Evolutionary conservation across 2,329 filamentous ascomycete species (phyloP).

Genomic region (Aspergillus unguis): DNA sequence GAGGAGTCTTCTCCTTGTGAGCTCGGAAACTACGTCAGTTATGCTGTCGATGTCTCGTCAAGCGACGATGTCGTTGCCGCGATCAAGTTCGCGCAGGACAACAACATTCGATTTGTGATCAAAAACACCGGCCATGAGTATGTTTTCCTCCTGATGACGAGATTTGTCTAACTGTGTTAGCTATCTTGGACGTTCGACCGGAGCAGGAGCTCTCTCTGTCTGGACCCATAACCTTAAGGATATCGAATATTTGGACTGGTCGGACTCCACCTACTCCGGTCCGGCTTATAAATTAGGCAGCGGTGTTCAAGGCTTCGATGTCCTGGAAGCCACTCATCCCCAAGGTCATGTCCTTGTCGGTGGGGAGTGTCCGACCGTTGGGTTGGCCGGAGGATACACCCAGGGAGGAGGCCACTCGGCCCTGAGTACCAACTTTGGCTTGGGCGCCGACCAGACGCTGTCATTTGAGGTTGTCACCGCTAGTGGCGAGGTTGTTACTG

Average conservation of each 20-base stretch:
- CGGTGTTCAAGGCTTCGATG: conserved; percentile 51
- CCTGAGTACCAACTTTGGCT: conserved; percentile 53
- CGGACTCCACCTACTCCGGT: conserved; percentile 46
- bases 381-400: conserved; percentile 58
- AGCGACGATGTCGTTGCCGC: conserved; percentile 27
- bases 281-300: conserved; percentile 53
- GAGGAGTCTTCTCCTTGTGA: conserved; percentile 22
- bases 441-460: conserved; percentile 59
- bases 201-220: conserved; percentile 48
- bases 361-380: conserved; percentile 56
- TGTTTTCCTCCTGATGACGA: conserved; percentile 6
- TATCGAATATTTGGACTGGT: conserved; percentile 35
- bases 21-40: conserved; percentile 31
- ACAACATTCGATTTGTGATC: conserved; percentile 52
- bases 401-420: conserved; percentile 60
- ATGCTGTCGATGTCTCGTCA: conserved; percentile 35
- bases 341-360: conserved; percentile 52
- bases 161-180: conserved; percentile 3
- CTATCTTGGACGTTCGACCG: conserved; percentile 56
- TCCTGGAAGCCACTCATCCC: conserved; percentile 48
- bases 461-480: conserved; percentile 55
- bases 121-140: conserved; percentile 44
- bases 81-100: conserved; percentile 43
- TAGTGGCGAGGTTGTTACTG: conserved; percentile 47
- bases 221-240: conserved; percentile 34